These are phyloP conservation scores for Mrakia gelida DNA, from an alignment of 768 basidiomycete species.

Conservation along the genomic window DNA sequence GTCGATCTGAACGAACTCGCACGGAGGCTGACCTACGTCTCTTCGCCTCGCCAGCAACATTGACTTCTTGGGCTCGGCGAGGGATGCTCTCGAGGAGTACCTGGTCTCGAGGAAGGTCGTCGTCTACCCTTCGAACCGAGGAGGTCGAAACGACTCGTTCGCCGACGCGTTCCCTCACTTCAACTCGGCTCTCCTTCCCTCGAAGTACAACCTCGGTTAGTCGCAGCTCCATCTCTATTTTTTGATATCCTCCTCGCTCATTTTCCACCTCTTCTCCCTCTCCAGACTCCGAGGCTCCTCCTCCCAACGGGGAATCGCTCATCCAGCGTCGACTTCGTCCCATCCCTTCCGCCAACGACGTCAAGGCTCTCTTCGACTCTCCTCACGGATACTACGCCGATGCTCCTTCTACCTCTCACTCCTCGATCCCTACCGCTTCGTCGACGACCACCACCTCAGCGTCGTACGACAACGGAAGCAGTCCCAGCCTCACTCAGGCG, in stretches of 20 bases:
- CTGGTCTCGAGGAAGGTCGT: slow-evolving; percentile 63
- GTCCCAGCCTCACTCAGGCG: neutral
- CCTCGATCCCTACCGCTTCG: slow-evolving; percentile 47
- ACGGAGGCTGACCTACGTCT: too few relatives aligned
- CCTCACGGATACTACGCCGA: slow-evolving; percentile 62
- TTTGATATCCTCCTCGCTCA: slow-evolving; percentile 12
- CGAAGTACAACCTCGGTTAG: slow-evolving; percentile 52
- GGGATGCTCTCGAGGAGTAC: slow-evolving; percentile 91
- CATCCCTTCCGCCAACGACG: slow-evolving; percentile 86
- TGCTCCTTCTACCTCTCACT: slow-evolving; percentile 40
- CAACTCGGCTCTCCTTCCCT: slow-evolving; percentile 49
- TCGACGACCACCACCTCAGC: neutral
- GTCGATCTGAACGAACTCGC: too few relatives aligned
- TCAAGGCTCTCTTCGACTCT: slow-evolving; percentile 83
- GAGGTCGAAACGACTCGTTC: slow-evolving; percentile 19
- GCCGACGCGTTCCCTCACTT: slow-evolving; percentile 35
- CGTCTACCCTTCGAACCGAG: slow-evolving; percentile 23
- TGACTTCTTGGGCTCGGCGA: slow-evolving; percentile 75
- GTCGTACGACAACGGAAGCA: neutral
- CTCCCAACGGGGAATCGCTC: slow-evolving; percentile 66
- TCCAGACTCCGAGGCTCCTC: slow-evolving; percentile 7
- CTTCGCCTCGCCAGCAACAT: too few relatives aligned
- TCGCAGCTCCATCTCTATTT: slow-evolving; percentile 39
- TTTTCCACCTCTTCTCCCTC: neutral
- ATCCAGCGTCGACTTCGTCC: slow-evolving; percentile 64